Evolutionary conservation across 345 rosid genomes (phyloP).

Genomic region (Eucalyptus tenuipes): DNA sequence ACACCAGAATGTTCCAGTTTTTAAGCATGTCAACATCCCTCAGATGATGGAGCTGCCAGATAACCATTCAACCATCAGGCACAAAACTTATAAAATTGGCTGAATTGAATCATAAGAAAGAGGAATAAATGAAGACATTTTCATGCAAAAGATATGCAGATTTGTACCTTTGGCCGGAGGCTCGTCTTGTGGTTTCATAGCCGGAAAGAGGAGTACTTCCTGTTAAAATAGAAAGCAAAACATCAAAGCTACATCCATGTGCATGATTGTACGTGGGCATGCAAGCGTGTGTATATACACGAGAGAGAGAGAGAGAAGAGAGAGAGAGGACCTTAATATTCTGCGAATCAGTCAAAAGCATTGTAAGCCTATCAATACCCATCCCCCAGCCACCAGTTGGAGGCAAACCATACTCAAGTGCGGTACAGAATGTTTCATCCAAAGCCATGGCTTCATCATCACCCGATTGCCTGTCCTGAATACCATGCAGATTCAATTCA

Average conservation of each 20-base stretch:
- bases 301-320: neutral
- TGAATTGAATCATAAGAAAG: neutral
- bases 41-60: neutral
- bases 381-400: conserved; percentile 98
- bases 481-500: neutral
- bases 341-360: conserved; percentile 88
- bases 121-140: neutral
- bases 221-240: conserved; percentile 9
- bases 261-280: neutral
- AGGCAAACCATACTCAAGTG: conserved; percentile 87
- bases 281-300: neutral
- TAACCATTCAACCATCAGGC: neutral
- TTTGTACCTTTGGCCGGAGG: conserved; percentile 42
- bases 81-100: neutral
- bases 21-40: neutral
- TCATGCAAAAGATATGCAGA: neutral
- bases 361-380: conserved; percentile 81
- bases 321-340: conserved; percentile 65
- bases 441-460: conserved; percentile 98
- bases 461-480: conserved; percentile 82
- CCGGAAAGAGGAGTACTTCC: conserved; percentile 98
- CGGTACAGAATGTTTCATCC: conserved; percentile 84
- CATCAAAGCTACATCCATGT: neutral
- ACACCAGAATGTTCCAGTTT: neutral
- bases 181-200: conserved; percentile 97